Evolutionary conservation across 495 filamentous ascomycete species (phyloP), one percentile per base, ranked within the genome.

Genomic region (Daldinia grandis): DNA sequence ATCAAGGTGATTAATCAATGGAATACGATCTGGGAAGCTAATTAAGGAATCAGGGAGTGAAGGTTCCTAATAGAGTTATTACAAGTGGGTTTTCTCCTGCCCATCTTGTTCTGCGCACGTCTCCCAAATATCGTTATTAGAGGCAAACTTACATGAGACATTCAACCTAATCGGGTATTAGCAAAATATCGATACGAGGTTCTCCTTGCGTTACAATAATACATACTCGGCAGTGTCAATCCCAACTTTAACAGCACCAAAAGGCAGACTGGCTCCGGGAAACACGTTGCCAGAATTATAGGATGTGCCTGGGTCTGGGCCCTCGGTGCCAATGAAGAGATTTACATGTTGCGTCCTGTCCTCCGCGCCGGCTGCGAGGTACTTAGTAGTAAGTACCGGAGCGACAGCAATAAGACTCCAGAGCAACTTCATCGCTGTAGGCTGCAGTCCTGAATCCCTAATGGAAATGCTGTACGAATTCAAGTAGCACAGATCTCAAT

Each of bases 231-330:
- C 57, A 53, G 86, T 73, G 71, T 92, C 90, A 21, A 89, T 85
- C 12, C 90, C 90, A 24, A 91, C 79, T 59, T 91, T 92, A 60
- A 90, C 88, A 75, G 90, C 87, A 10, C 87, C 87, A 61, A 90
- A 91, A 2, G 90, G 90, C 3, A 83, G 75, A 44, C 83, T 82
- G 47, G 85, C 89, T 0, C 88, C 90, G 21, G 88, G 87, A 74
- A 92, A 91, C 71, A 89, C 86, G 68, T 92, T 91, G 2, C 89
- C 90, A 31, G 87, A 88, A 51, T 38, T 64, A 17, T 65, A 65
- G 9, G 64, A 31, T 28, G 38, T 65, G 14, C 64, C 58, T 9
- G 60, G 40, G 10, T 64, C 53, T 2, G 63, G 51, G 8, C 69
- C 69, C 19, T 67, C 63, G 9, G 69, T 68, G 28, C 74, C 74